Base-by-base conservation (phyloP, 169 alveolate genomes). In the Plasmodium chabaudi region DNA sequence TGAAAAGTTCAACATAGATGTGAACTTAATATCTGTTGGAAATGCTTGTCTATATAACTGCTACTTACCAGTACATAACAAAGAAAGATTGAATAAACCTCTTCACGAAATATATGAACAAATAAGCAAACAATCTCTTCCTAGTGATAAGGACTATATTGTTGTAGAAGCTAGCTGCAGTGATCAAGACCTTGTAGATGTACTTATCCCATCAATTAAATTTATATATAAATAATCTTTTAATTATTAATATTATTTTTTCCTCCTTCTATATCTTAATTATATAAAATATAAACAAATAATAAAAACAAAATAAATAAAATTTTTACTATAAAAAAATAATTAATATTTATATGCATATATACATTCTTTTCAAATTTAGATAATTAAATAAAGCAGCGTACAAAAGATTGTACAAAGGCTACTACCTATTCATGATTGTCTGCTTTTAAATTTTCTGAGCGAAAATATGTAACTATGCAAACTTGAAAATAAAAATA, bases 11-110 rank as follows among this genome's bases (percentile, higher is more conserved):
- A 69, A 94, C 39, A 94, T 96, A 15, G 98, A 94, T 25, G 96
- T 97, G 17, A 94, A 95, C 63, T 93, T 97, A 34, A 93, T 97
- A 23, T 95, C 99, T 15, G 93, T 95, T 42, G 99, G 99, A 42
- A 94, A 94, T 69, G 94, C 94, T 12, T 95, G 98, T 61, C 91
- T 97, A 23, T 97, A 93, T 93, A 97, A 97, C 79, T 94, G 97
- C 19, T 96, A 92, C 73, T 86, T 93, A 60, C 96, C 97, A 4
- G 92, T 79, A 25, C 96, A 93, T 89, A 96, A 96, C 87, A 96
- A 87, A 27, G 96, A 87, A 72, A 93, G 98, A 87, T 77, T 73
- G 69, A 89, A 70, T 27, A 89, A 65, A 74, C 93, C 94, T 27
- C 71, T 96, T 49, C 96, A 61, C 21, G 94, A 91, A 53, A 74